Percentiles rank a stretch among this genome's conserved stretches.
phyloP scores from a whole-genome alignment of 2,329 filamentous ascomycete species.

The Colletotrichum siamense region DNA sequence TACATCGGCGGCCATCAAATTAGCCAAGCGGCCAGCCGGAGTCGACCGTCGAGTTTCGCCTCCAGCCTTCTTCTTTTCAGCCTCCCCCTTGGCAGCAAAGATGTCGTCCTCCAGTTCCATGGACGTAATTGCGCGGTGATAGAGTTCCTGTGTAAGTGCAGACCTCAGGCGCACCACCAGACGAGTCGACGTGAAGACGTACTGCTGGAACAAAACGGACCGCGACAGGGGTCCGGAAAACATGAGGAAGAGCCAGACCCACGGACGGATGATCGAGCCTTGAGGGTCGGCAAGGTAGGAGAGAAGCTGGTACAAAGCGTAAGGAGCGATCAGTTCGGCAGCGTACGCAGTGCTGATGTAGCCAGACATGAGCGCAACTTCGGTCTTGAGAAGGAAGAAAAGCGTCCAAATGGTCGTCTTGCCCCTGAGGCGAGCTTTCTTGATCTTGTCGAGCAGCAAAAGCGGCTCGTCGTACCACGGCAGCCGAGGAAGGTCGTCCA shows the following conservation, averaged over 20 bases:
- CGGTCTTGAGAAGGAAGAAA: conserved; percentile 45
- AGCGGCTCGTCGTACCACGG: conserved; percentile 63
- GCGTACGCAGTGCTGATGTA: conserved; percentile 42
- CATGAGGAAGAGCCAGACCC: conserved; percentile 59
- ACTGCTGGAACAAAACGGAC: conserved; percentile 60
- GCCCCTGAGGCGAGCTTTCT: conserved; percentile 46
- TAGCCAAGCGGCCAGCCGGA: conserved; percentile 57
- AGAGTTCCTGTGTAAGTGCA: conserved; percentile 63
- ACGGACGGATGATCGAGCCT: conserved; percentile 51
- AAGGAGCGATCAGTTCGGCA: conserved; percentile 57
- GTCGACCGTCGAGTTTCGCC: conserved; percentile 34
- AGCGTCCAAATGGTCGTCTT: conserved; percentile 51
- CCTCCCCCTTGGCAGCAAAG: conserved; percentile 36
- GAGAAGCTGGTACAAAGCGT: conserved; percentile 58
- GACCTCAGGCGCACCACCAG: conserved; percentile 61
- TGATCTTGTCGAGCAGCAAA: conserved; percentile 49
- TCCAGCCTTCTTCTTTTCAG: conserved; percentile 28
- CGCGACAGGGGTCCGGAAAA: conserved; percentile 55
- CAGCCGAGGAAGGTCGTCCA: conserved; percentile 52
- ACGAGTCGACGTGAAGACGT: conserved; percentile 63
- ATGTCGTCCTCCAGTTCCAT: conserved; percentile 64
- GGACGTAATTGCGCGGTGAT: conserved; percentile 58
- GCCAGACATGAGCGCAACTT: conserved; percentile 51
- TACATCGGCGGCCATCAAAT: conserved; percentile 64
- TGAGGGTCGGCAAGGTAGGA: conserved; percentile 53